Conservation (phyloP, 345 rosid species). For the Dipteronia dyeriana region DNA sequence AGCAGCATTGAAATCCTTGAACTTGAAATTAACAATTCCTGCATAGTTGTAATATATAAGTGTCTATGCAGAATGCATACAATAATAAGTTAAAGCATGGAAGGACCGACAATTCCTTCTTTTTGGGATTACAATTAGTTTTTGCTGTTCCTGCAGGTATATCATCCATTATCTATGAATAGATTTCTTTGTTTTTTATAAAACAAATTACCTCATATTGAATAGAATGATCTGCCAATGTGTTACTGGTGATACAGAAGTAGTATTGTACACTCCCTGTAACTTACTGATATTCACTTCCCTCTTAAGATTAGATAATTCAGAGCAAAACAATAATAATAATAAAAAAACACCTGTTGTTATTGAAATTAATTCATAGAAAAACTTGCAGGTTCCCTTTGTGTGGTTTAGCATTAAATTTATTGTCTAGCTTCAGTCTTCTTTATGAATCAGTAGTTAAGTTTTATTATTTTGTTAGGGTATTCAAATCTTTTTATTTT, state of each 20-base stretch:
- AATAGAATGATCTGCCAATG: no score
- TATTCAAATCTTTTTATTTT: background rate
- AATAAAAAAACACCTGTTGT: no score
- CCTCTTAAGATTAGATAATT: background rate
- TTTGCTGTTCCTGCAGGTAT: background rate
- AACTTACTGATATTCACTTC: background rate
- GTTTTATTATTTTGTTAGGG: background rate
- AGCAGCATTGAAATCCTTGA: slow-evolving; percentile 87
- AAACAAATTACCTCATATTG: no score
- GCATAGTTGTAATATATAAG: slow-evolving; percentile 33
- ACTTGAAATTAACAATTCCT: slow-evolving; percentile 94
- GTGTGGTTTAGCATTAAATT: no score
- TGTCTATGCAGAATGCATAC: background rate
- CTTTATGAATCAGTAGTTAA: background rate
- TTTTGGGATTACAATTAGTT: background rate
- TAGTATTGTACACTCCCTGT: no score
- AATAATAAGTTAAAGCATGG: background rate
- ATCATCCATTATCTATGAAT: background rate
- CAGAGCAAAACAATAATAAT: background rate
- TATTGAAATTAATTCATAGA: background rate
- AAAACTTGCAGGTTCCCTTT: background rate
- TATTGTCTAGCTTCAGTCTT: background rate
- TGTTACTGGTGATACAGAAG: no score
- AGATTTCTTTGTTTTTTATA: no score
- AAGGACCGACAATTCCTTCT: background rate